These are phyloP conservation scores for Globisporangium barbulae DNA, from an alignment of 352 stramenopile species.

Conservation along the genomic window DNA sequence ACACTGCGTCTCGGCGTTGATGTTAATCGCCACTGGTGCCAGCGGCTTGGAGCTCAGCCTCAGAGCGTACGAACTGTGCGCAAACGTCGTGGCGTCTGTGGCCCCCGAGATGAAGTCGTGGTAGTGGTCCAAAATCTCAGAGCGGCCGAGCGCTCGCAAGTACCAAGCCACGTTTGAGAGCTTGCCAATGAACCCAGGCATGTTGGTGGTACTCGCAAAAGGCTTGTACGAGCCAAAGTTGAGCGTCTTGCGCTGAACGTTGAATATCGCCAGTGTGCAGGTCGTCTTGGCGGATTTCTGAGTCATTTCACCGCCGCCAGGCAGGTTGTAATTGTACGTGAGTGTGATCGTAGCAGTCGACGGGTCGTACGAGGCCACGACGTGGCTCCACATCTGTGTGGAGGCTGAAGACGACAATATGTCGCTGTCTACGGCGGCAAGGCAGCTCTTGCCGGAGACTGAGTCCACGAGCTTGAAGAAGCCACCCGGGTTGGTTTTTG, in stretches of 20 bases:
- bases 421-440: constrained; percentile 1
- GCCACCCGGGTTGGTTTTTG: not conserved
- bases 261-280: constrained; percentile 45
- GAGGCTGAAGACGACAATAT: not conserved
- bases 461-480: constrained; percentile 33
- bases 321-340: constrained; percentile 27
- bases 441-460: constrained; percentile 16
- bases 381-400: constrained; percentile 39
- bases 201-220: not conserved
- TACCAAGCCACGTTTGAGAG: constrained; percentile 61
- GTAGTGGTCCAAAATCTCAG: constrained; percentile 62
- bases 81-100: constrained; percentile 13
- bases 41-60: constrained; percentile 39
- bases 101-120: constrained; percentile 50
- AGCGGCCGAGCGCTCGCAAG: constrained; percentile 26
- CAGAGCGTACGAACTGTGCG: constrained; percentile 58
- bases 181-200: constrained; percentile 33
- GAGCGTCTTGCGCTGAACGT: constrained; percentile 29
- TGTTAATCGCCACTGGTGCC: constrained; percentile 42
- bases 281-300: constrained; percentile 13
- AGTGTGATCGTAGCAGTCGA: constrained; percentile 34
- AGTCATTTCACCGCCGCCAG: constrained; percentile 8
- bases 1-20: constrained; percentile 50
- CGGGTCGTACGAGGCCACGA: constrained; percentile 53
- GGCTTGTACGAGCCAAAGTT: constrained; percentile 24